phyloP scores from a whole-genome alignment of 2,329 filamentous ascomycete genomes.

The Ustulina deusta region DNA sequence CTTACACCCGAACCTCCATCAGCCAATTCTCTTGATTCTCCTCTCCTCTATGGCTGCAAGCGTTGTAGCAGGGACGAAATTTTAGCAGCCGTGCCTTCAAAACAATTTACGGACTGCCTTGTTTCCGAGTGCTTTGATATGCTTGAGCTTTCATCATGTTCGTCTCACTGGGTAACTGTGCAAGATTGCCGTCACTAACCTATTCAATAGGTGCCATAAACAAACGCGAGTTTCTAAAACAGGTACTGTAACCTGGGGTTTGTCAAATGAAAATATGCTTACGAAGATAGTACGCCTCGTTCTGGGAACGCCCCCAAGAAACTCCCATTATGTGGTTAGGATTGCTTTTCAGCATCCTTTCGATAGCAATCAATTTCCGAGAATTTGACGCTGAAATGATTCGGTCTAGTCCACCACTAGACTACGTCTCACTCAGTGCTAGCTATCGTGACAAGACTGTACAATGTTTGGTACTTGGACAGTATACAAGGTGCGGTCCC shows the following conservation, averaged over 20 bases:
- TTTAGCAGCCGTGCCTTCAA: constrained; percentile 51
- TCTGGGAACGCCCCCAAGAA: constrained; percentile 56
- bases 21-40: constrained; percentile 27
- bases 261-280: constrained; percentile 18
- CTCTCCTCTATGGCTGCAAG: constrained; percentile 51
- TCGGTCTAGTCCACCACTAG: constrained; percentile 7
- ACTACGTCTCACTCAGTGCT: constrained; percentile 28
- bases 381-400: constrained; percentile 30
- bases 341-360: constrained; percentile 60
- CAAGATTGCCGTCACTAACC: constrained; percentile 7
- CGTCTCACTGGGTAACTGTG: neutral
- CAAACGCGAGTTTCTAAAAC: constrained; percentile 46
- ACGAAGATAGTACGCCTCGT: constrained; percentile 55
- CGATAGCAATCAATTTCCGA: constrained; percentile 52
- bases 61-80: constrained; percentile 50
- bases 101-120: constrained; percentile 51
- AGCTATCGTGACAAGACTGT: constrained; percentile 49
- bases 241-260: constrained; percentile 37
- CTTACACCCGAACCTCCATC: constrained; percentile 1
- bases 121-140: constrained; percentile 55
- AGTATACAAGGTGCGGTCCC: constrained; percentile 58
- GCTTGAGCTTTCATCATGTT: constrained; percentile 48
- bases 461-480: constrained; percentile 54
- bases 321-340: constrained; percentile 60
- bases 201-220: constrained; percentile 44